Evolutionary conservation across 2,329 filamentous ascomycete genomes (phyloP).

Genomic region (Pseudopithomyces maydicus): DNA sequence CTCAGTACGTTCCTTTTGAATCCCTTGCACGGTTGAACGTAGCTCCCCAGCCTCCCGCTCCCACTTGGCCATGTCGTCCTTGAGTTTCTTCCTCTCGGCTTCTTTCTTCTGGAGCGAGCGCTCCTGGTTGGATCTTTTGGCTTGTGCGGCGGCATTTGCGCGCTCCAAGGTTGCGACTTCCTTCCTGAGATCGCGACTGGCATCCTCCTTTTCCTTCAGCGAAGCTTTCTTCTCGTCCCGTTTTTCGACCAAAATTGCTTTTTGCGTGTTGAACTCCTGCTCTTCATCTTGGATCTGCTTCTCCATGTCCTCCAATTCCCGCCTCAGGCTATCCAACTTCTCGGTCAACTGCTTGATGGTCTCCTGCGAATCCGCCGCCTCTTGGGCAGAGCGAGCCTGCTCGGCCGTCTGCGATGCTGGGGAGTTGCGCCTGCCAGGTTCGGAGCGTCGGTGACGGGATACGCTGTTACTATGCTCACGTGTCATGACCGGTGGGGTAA

Average conservation of each 20-base stretch:
- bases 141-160: constrained; percentile 79
- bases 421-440: constrained; percentile 75
- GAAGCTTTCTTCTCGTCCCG: constrained; percentile 78
- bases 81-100: constrained; percentile 69
- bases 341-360: constrained; percentile 77
- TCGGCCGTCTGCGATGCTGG: constrained; percentile 63
- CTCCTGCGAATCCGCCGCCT: constrained; percentile 46
- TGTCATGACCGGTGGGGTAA: constrained; percentile 64
- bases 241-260: constrained; percentile 67
- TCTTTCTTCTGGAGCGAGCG: constrained; percentile 71
- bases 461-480: constrained; percentile 68
- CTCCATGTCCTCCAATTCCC: constrained; percentile 81
- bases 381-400: constrained; percentile 39
- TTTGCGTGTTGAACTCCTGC: constrained; percentile 54
- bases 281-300: constrained; percentile 68
- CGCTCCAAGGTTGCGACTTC: constrained; percentile 81
- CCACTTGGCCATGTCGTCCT: constrained; percentile 72
- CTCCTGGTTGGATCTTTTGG: constrained; percentile 79
- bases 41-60: constrained; percentile 66
- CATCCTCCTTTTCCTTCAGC: constrained; percentile 88
- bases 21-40: constrained; percentile 57
- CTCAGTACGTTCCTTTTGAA: constrained; percentile 45
- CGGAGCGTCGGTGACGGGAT: constrained; percentile 64
- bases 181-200: constrained; percentile 80
- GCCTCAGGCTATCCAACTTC: constrained; percentile 77